Evolutionary conservation across 2,329 filamentous ascomycete genomes (phyloP).

Genomic region (Intubia oerlemansii): DNA sequence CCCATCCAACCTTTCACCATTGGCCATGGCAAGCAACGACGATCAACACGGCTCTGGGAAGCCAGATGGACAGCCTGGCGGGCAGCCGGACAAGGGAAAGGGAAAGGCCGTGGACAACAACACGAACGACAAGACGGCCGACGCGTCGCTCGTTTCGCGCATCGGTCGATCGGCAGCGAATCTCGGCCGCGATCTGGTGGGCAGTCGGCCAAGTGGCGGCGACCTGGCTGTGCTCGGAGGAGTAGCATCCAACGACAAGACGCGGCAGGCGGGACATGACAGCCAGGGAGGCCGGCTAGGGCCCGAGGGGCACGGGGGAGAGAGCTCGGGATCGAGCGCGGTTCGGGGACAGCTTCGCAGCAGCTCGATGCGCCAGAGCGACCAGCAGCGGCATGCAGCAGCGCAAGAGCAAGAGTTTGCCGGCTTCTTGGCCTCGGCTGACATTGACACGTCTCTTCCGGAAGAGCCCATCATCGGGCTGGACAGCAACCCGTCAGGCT

Average conservation of each 20-base stretch:
- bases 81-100: slow-evolving; percentile 2
- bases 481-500: neutral
- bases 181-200: slow-evolving; percentile 9
- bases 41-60: too few species aligned
- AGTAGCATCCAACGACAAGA: neutral
- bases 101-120: slow-evolving; percentile 2
- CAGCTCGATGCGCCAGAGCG: slow-evolving; percentile 2
- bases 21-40: too few species aligned
- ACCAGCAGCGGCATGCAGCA: slow-evolving; percentile 11
- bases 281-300: too few species aligned
- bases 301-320: too few species aligned
- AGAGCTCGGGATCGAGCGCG: too few species aligned
- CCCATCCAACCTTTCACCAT: too few species aligned
- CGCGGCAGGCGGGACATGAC: neutral
- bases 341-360: neutral
- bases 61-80: too few species aligned
- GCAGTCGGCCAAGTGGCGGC: slow-evolving; percentile 6
- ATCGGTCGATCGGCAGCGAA: slow-evolving; percentile 12
- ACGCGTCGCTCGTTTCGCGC: slow-evolving; percentile 7
- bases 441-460: slow-evolving; percentile 3
- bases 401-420: slow-evolving; percentile 16
- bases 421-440: slow-evolving; percentile 13
- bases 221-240: slow-evolving; percentile 6
- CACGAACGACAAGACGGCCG: neutral
- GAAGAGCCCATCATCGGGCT: slow-evolving; percentile 2